Evolutionary conservation across 306 rosid species (phyloP), one percentile per base, ranked within the genome.

Genomic region (Purshia tridentata): DNA sequence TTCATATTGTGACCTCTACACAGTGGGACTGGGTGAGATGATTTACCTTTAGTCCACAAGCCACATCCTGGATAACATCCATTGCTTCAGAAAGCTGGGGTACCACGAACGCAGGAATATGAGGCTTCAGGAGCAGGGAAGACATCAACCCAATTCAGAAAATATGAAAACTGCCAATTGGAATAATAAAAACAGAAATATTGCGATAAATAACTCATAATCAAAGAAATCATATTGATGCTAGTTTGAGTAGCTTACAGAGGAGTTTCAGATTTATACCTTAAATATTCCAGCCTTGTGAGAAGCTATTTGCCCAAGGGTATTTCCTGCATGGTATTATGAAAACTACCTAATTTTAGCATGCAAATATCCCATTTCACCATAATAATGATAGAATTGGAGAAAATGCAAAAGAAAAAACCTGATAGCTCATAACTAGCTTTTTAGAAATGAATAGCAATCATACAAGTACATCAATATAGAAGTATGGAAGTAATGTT

Each of bases 261-360:
- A 74, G 52, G 70, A 65, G 37, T 80, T 61, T 69, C 67, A 65
- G 23, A 65, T 80, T 56, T 69, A 59, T 74, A 91, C 97, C 97
- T 88, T 87, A 69, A 88, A 82, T 73, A 91, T 86, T 59, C 97
- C 92, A 70, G 97, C 92, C 83, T 91, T 91, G 77, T 91, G 92
- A 49, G 82, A 82, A 73, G 94, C 94, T 78, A 88, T 88, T 82
- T 77, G 68, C 61, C 76, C 81, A 55, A 91, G 86, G 15, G 90
- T 83, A 66, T 89, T 72, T 63, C 97, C 97, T 91, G 86, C 67
- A 83, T 18, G 48, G 60, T 29, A 8, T 50, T 40, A 52, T 18
- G 16, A 49, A 20, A 16, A 11, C 18, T 54, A 37, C 73, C 61
- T n/a, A 22, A 66, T 9, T 64, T 63, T 54, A 61, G 56, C 65